These are phyloP conservation scores for Lobulomyces angularis DNA, from an alignment of 192 early-diverging fungal species.

Conservation along the genomic window DNA sequence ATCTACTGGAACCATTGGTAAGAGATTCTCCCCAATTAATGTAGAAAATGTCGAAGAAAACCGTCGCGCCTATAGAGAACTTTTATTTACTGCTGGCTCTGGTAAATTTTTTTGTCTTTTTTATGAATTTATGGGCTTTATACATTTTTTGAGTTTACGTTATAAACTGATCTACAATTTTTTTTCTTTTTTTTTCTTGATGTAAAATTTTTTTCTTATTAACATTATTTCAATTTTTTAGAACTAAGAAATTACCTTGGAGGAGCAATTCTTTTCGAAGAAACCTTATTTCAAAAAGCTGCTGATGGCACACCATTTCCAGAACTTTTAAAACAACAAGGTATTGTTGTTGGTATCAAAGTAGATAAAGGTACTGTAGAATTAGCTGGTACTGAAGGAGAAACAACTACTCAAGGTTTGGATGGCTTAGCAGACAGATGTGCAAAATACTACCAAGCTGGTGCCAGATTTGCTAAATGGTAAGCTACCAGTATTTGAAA, in stretches of 20 bases:
- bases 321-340: conserved; percentile 18
- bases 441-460: conserved; percentile 25
- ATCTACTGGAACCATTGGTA: conserved; percentile 31
- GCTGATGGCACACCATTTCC: conserved; percentile 22
- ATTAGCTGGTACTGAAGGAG: conserved; percentile 24
- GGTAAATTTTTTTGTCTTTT: conserved; percentile 1
- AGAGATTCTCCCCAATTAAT: conserved; percentile 20
- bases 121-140: not conserved
- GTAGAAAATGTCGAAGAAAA: conserved; percentile 34
- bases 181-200: not conserved
- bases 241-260: conserved; percentile 22
- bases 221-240: not conserved
- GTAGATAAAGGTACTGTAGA: conserved; percentile 29
- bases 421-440: conserved; percentile 24
- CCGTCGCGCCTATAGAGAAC: conserved; percentile 29
- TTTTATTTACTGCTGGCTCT: conserved; percentile 22
- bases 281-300: conserved; percentile 29
- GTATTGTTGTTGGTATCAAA: conserved; percentile 29
- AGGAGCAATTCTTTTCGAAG: conserved; percentile 31
- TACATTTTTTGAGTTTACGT: conserved; percentile 4
- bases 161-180: conserved; percentile 2
- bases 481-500: conserved; percentile 4
- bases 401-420: conserved; percentile 29
- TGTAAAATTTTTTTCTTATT: not conserved
- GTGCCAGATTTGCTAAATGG: conserved; percentile 34